These are phyloP conservation scores for Thelonectria discophora DNA, from an alignment of 2,329 filamentous ascomycete genomes.

Conservation along the genomic window DNA sequence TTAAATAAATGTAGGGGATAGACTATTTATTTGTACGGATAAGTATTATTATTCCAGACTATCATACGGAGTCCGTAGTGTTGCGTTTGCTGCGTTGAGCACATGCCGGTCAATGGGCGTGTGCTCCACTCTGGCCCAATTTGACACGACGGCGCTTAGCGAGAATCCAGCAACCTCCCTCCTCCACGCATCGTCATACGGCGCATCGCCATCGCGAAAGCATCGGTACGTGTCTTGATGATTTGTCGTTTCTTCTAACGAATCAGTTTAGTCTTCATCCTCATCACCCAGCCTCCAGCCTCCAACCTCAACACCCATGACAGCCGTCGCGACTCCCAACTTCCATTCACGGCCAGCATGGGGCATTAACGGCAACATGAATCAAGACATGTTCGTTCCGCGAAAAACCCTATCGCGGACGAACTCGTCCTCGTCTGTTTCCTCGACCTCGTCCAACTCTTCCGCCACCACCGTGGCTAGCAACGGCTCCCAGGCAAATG, in stretches of 20 bases:
- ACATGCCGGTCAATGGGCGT: constrained; percentile 43
- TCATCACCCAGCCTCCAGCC: too few species aligned
- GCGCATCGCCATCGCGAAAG: constrained; percentile 40
- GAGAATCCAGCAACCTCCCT: constrained; percentile 41
- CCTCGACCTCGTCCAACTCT: constrained; percentile 76
- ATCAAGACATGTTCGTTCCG: constrained; percentile 88
- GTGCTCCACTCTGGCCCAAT: constrained; percentile 45
- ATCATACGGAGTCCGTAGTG: too few species aligned
- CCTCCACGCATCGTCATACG: constrained; percentile 43
- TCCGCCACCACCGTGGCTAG: constrained; percentile 72
- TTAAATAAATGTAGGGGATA: too few species aligned
- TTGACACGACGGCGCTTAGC: constrained; percentile 48
- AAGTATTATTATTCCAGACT: too few species aligned
- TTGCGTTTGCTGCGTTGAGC: constrained; percentile 40
- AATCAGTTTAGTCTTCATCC: too few species aligned
- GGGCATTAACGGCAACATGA: constrained; percentile 73
- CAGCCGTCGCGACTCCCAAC: constrained; percentile 72
- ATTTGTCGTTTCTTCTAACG: too few species aligned
- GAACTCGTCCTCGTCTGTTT: constrained; percentile 92
- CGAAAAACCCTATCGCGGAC: constrained; percentile 87
- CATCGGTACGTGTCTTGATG: too few species aligned
- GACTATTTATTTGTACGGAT: too few species aligned
- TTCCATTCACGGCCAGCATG: constrained; percentile 73
- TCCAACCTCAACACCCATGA: constrained; percentile 59
- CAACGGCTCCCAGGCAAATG: constrained; percentile 69